phyloP scores from a whole-genome alignment of 768 basidiomycete genomes.

The Lentinula sp. region DNA sequence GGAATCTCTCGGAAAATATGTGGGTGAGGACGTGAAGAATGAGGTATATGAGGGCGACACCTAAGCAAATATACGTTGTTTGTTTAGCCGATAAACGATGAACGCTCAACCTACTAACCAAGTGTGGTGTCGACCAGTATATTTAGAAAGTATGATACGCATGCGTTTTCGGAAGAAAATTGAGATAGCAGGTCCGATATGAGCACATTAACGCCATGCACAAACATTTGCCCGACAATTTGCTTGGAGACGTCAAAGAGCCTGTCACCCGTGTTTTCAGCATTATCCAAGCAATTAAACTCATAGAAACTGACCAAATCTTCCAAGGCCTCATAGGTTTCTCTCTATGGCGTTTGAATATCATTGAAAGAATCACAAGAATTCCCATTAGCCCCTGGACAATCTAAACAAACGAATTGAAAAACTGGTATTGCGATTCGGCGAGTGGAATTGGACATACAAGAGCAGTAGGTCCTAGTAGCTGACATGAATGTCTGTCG shows the following conservation, averaged over 20 bases:
- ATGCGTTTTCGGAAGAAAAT: slow-evolving; percentile 73
- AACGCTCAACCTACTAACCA: slow-evolving; percentile 42
- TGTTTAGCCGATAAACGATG: background rate
- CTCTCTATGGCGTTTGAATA: slow-evolving; percentile 88
- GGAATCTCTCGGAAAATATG: slow-evolving; percentile 56
- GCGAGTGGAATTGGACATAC: slow-evolving; percentile 29
- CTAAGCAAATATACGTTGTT: slow-evolving; percentile 31
- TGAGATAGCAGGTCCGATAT: slow-evolving; percentile 74
- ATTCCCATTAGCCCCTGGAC: slow-evolving; percentile 89
- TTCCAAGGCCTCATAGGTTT: slow-evolving; percentile 81
- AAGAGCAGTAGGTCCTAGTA: slow-evolving; percentile 47
- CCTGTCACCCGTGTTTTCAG: slow-evolving; percentile 34
- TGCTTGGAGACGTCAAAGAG: slow-evolving; percentile 93
- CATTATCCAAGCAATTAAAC: slow-evolving; percentile 9
- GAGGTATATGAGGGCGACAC: slow-evolving; percentile 79
- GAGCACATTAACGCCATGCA: slow-evolving; percentile 74
- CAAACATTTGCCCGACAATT: slow-evolving; percentile 77
- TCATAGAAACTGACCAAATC: slow-evolving; percentile 63
- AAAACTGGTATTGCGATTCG: slow-evolving; percentile 37
- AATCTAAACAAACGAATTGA: slow-evolving; percentile 52
- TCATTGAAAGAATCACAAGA: slow-evolving; percentile 79
- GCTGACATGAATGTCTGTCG: slow-evolving; percentile 42
- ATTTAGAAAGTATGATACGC: slow-evolving; percentile 89
- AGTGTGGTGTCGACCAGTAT: slow-evolving; percentile 89
- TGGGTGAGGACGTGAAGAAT: slow-evolving; percentile 59